phyloP scores from a whole-genome alignment of 305 asterid species.

The Solanum hybrid region DNA sequence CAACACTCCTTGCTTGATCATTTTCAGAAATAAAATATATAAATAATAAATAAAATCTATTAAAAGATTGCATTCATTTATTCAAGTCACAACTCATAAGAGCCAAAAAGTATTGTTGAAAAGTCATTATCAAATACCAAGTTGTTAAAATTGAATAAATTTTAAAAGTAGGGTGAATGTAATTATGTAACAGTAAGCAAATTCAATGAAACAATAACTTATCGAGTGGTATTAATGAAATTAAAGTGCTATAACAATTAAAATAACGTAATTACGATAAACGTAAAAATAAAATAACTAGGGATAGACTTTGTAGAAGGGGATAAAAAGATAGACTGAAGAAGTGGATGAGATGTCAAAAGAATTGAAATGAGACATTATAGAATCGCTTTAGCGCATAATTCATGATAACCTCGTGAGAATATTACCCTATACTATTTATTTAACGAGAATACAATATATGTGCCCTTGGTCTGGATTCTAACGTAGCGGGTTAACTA shows the following conservation, averaged over 20 bases:
- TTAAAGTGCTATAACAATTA: not conserved
- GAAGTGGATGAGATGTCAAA: too few relatives aligned
- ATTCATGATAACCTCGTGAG: too few relatives aligned
- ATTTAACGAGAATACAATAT: too few relatives aligned
- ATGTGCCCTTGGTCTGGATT: too few relatives aligned
- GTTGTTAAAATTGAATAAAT: not conserved
- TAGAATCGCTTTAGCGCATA: not conserved
- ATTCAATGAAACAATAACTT: not conserved
- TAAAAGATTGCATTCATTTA: not conserved
- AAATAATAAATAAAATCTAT: not conserved
- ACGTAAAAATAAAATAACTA: not conserved
- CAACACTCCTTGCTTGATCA: not conserved
- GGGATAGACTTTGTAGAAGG: not conserved
- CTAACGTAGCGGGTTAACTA: not conserved
- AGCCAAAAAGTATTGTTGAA: not conserved
- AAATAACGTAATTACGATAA: not conserved
- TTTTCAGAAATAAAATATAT: not conserved
- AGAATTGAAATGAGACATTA: too few relatives aligned
- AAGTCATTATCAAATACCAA: not conserved
- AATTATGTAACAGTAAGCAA: not conserved
- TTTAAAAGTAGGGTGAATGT: not conserved
- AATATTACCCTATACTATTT: too few relatives aligned
- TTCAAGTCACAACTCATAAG: not conserved
- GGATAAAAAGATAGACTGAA: not conserved
- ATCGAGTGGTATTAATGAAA: not conserved